Conservation (phyloP, 73 alveolate genomes). For the Uronychia setigera region DNA sequence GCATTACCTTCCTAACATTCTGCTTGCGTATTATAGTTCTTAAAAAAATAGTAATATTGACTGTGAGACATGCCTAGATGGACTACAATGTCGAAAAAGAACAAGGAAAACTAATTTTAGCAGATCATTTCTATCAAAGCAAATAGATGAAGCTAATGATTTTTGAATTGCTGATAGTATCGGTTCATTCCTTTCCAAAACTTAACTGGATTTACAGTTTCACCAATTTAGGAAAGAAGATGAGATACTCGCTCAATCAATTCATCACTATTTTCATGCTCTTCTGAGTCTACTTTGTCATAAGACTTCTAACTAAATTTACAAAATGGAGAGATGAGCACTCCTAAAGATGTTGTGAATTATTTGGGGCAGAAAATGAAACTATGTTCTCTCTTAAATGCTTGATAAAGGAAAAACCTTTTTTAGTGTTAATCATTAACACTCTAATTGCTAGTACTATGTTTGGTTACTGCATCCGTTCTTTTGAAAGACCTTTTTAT, state of each 20-base stretch:
- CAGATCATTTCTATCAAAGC: background rate
- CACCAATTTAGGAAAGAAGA: slow-evolving; percentile 18
- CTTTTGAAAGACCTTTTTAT: slow-evolving; percentile 43
- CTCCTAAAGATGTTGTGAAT: slow-evolving; percentile 3
- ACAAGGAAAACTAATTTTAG: slow-evolving; percentile 23
- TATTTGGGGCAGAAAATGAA: slow-evolving; percentile 29
- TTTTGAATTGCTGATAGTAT: slow-evolving; percentile 10
- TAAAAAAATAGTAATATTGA: background rate
- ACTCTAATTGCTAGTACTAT: slow-evolving; percentile 14
- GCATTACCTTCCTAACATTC: background rate
- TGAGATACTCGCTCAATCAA: slow-evolving; percentile 16
- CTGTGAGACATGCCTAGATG: slow-evolving; percentile 11
- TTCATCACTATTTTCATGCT: slow-evolving; percentile 15
- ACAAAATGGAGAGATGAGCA: slow-evolving; percentile 26
- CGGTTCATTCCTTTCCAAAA: slow-evolving; percentile 30
- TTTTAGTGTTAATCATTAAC: slow-evolving; percentile 7
- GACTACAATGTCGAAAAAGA: slow-evolving; percentile 6
- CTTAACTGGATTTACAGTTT: slow-evolving; percentile 4
- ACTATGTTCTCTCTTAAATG: slow-evolving; percentile 38
- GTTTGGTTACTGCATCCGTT: slow-evolving; percentile 34
- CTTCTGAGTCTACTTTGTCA: slow-evolving; percentile 1
- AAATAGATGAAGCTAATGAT: slow-evolving; percentile 17
- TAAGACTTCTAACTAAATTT: slow-evolving; percentile 21
- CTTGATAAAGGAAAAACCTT: slow-evolving; percentile 27
- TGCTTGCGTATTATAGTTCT: background rate